A percentile compares a stretch with the other conserved stretches of the same genome.
phyloP scores from a whole-genome alignment of 257 asterid genomes.

The Eustoma russellianum region DNA sequence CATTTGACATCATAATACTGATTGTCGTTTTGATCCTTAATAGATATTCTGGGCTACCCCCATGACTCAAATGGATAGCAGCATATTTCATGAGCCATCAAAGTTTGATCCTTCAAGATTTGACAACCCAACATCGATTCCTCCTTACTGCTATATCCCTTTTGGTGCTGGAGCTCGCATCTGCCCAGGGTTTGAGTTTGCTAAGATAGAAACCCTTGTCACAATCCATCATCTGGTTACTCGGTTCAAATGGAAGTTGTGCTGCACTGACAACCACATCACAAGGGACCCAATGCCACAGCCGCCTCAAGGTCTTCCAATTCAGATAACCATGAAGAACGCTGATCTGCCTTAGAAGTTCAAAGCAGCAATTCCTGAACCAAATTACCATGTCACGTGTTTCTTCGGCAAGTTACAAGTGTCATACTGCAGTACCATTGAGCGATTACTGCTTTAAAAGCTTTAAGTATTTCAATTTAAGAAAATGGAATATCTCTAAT shows the following conservation, averaged over 20 bases:
- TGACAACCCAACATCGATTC: conserved; percentile 29
- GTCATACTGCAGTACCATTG: too few relatives aligned
- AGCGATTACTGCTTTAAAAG: too few relatives aligned
- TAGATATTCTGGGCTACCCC: conserved; percentile 47
- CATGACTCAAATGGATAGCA: conserved; percentile 55
- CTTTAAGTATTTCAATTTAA: too few relatives aligned
- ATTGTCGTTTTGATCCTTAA: not conserved
- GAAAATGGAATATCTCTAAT: too few relatives aligned
- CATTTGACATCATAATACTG: too few relatives aligned
- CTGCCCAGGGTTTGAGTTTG: conserved; percentile 65
- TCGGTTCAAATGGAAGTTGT: conserved; percentile 39
- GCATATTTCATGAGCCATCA: conserved; percentile 40
- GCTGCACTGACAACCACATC: conserved; percentile 26
- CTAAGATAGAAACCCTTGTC: conserved; percentile 40
- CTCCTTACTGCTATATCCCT: conserved; percentile 45
- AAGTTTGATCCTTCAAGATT: conserved; percentile 44
- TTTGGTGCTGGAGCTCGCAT: conserved; percentile 59
- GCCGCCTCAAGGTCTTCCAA: conserved; percentile 54
- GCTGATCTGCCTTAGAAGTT: too few relatives aligned
- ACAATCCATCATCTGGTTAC: conserved; percentile 38
- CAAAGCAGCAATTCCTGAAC: too few relatives aligned
- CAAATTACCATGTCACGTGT: too few relatives aligned
- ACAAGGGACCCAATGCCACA: conserved; percentile 40
- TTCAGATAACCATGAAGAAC: conserved; percentile 16
- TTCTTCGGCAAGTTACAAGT: too few relatives aligned